Evolutionary conservation across 345 rosid genomes (phyloP).

Genomic region (Corymbia maculata): DNA sequence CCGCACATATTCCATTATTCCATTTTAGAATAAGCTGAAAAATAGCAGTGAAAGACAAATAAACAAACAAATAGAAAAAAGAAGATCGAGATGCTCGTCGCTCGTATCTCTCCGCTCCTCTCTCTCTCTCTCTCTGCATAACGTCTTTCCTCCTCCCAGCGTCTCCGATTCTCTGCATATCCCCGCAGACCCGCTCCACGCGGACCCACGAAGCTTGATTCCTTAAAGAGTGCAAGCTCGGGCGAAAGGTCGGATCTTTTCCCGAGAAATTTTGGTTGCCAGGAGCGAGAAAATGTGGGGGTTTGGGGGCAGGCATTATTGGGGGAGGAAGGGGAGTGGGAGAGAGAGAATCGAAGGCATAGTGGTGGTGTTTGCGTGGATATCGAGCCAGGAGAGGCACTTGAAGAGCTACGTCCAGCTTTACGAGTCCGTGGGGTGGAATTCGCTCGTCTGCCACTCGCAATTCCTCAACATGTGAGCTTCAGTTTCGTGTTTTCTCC

Average conservation of each 20-base stretch:
- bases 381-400: slow-evolving; percentile 72
- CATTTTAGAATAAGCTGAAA: neutral
- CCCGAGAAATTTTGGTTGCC: neutral
- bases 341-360: slow-evolving; percentile 46
- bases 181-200: too few species aligned
- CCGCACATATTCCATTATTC: neutral
- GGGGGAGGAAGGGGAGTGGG: slow-evolving; percentile 43
- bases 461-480: slow-evolving; percentile 71
- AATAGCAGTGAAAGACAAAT: neutral
- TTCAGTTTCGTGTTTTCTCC: neutral
- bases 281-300: slow-evolving; percentile 55
- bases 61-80: neutral
- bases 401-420: slow-evolving; percentile 56
- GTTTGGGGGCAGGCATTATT: slow-evolving; percentile 67
- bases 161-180: neutral
- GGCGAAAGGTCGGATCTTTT: neutral
- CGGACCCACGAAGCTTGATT: neutral
- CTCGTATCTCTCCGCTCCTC: neutral
- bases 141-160: neutral
- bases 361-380: slow-evolving; percentile 78
- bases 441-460: slow-evolving; percentile 81
- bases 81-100: neutral
- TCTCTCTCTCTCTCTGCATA: neutral
- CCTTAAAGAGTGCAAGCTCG: neutral
- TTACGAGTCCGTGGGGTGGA: slow-evolving; percentile 60